A percentile compares a stretch with the other conserved stretches of the same genome.
phyloP scores from a whole-genome alignment of 805 yeast species.

The Candida gorgasii region DNA sequence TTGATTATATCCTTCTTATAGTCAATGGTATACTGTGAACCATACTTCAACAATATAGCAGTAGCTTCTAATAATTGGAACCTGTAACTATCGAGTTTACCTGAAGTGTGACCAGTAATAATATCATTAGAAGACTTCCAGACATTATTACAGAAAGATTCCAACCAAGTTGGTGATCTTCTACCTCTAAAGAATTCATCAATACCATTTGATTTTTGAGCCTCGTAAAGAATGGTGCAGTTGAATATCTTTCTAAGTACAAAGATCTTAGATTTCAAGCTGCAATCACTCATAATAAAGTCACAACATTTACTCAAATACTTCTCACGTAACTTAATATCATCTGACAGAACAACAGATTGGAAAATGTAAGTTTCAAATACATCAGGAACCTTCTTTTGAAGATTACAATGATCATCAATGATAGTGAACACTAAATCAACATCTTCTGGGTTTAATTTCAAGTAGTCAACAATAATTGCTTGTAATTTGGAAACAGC shows the following conservation, averaged over 20 bases:
- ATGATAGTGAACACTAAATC: constrained; percentile 33
- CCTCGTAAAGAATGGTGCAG: constrained; percentile 64
- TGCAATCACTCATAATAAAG: constrained; percentile 45
- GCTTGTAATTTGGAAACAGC: constrained; percentile 63
- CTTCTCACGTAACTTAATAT: constrained; percentile 45
- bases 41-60: constrained; percentile 68
- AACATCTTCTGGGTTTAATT: constrained; percentile 22
- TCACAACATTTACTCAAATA: constrained; percentile 56
- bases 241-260: constrained; percentile 59
- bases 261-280: constrained; percentile 58
- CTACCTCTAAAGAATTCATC: constrained; percentile 42
- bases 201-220: constrained; percentile 48
- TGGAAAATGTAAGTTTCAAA: constrained; percentile 61
- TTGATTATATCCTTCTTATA: constrained; percentile 82
- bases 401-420: constrained; percentile 43
- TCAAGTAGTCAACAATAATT: constrained; percentile 30
- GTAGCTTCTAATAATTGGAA: constrained; percentile 81
- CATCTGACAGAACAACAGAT: constrained; percentile 52
- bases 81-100: constrained; percentile 70
- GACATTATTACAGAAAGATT: constrained; percentile 56
- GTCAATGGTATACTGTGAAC: constrained; percentile 58
- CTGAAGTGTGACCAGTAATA: constrained; percentile 56
- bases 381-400: constrained; percentile 44
- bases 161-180: constrained; percentile 60
- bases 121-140: constrained; percentile 70